Evolutionary conservation across 148 eudicot genomes (phyloP).

Genomic region (Heliamphora exappendiculata): DNA sequence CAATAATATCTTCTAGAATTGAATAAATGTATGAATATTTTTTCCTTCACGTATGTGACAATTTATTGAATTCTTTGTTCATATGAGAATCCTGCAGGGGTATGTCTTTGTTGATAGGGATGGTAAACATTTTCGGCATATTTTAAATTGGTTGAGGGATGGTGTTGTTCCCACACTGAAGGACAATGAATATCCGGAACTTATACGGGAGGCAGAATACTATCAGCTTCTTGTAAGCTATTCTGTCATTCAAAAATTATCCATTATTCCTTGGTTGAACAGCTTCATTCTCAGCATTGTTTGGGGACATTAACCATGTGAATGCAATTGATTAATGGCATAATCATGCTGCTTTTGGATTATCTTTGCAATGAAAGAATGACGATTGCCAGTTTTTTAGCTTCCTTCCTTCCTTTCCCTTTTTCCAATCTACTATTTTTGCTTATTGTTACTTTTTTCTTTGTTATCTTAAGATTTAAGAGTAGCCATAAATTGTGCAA

Average conservation of each 20-base stretch:
- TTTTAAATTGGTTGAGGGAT: constrained; percentile 94
- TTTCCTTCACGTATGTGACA: not conserved
- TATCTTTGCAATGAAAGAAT: not conserved
- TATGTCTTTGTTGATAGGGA: constrained; percentile 87
- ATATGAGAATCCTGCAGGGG: constrained; percentile 45
- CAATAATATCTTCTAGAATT: not conserved
- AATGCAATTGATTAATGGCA: not conserved
- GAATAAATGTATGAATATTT: not conserved
- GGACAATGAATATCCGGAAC: constrained; percentile 69
- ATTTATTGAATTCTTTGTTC: not conserved
- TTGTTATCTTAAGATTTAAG: not conserved
- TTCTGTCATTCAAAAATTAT: constrained; percentile 10
- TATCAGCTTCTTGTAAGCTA: constrained; percentile 69
- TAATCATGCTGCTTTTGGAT: not conserved
- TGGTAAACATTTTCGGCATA: constrained; percentile 86
- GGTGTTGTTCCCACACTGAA: constrained; percentile 62
- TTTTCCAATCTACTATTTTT: not conserved
- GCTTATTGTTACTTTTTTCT: not conserved
- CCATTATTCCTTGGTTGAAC: not conserved
- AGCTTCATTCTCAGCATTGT: not conserved
- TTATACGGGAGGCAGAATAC: constrained; percentile 85
- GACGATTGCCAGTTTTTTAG: not conserved
- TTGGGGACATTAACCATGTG: not conserved
- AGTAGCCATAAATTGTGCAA: not conserved
- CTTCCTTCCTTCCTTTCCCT: not conserved